phyloP scores from a whole-genome alignment of 805 yeast genomes.

The Hanseniaspora thailandica region DNA sequence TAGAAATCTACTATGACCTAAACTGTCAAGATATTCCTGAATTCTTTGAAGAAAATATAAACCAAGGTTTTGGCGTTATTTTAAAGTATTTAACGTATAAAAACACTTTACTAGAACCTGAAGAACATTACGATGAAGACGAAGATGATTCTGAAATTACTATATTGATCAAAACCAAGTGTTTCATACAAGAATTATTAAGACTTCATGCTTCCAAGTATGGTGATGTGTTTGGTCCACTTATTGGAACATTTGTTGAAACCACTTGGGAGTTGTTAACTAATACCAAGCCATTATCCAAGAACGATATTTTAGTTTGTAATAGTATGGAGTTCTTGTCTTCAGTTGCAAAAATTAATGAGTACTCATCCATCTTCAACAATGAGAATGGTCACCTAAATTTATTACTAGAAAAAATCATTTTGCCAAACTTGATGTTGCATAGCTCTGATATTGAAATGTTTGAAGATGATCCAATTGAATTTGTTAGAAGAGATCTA shows the following conservation, averaged over 20 bases:
- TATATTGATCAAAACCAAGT: conserved; percentile 56
- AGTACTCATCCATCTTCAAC: conserved; percentile 54
- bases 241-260: conserved; percentile 66
- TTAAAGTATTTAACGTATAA: conserved; percentile 65
- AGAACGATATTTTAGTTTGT: conserved; percentile 74
- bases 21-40: conserved; percentile 98
- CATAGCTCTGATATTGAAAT: conserved; percentile 83
- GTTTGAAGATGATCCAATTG: conserved; percentile 95
- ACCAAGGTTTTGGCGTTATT: conserved; percentile 62
- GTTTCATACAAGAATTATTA: conserved; percentile 73
- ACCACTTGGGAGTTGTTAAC: conserved; percentile 70
- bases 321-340: conserved; percentile 72
- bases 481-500: conserved; percentile 78
- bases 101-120: conserved; percentile 38
- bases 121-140: conserved; percentile 26
- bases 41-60: conserved; percentile 85
- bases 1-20: conserved; percentile 81
- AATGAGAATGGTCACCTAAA: conserved; percentile 46
- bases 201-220: conserved; percentile 81
- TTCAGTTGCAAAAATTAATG: conserved; percentile 60
- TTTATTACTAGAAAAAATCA: conserved; percentile 69
- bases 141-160: conserved; percentile 57
- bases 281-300: conserved; percentile 53
- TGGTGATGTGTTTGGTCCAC: conserved; percentile 77
- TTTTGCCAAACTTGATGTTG: conserved; percentile 76